Conservation (phyloP, 805 yeast species). For the Pichia rugopelliculosa region DNA sequence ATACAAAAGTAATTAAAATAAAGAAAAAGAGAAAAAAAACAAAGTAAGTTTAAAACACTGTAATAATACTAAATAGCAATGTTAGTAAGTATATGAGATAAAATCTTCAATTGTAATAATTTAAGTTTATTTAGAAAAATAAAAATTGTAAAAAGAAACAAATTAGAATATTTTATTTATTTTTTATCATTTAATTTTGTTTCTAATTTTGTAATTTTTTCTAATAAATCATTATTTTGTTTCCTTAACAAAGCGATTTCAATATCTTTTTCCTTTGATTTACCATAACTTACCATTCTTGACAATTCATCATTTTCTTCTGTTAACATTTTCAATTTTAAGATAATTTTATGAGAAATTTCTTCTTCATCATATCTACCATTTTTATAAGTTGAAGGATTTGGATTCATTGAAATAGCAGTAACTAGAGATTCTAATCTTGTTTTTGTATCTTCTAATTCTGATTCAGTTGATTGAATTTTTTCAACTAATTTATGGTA, state of each 20-base stretch:
- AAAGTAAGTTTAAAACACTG: background rate
- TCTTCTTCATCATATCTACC: constrained; percentile 72
- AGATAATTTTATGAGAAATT: constrained; percentile 62
- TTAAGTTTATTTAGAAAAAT: background rate
- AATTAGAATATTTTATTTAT: background rate
- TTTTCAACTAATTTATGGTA: constrained; percentile 25
- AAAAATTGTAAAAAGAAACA: background rate
- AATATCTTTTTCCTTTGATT: constrained; percentile 60
- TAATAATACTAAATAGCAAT: background rate
- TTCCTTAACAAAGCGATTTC: constrained; percentile 54
- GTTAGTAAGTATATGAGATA: background rate
- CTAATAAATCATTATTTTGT: constrained; percentile 42
- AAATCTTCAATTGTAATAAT: background rate
- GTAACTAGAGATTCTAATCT: constrained; percentile 58
- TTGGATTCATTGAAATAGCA: constrained; percentile 46
- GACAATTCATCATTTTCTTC: constrained; percentile 66
- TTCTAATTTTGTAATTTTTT: constrained; percentile 26
- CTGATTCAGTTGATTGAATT: constrained; percentile 29
- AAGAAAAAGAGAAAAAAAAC: background rate
- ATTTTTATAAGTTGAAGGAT: constrained; percentile 36
- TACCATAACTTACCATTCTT: constrained; percentile 68
- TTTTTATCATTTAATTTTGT: constrained; percentile 16
- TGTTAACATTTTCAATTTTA: constrained; percentile 50
- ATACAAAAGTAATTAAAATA: background rate
- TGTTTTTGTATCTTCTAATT: constrained; percentile 52